phyloP scores from a whole-genome alignment of 495 filamentous ascomycete genomes.

The Jackrogersella multiformis region DNA sequence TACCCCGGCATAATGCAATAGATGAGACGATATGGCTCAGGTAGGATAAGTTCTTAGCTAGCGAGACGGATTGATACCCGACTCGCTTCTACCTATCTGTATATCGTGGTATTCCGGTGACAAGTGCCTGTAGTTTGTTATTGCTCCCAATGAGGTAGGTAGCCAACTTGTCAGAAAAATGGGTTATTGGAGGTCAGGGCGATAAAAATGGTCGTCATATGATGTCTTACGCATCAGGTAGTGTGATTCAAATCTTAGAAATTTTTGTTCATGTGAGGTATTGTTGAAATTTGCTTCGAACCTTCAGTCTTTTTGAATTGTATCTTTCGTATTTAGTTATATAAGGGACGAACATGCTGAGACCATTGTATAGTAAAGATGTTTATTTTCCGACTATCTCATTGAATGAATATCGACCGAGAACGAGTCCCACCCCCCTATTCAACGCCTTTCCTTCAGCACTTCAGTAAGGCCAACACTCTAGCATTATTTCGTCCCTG shows the following conservation, averaged over 20 bases:
- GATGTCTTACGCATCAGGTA: background rate
- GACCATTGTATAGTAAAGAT: constrained; percentile 7
- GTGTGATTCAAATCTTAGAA: background rate
- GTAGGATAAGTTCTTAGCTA: too few species aligned
- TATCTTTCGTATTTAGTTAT: constrained; percentile 28
- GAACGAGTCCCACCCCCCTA: constrained; percentile 3
- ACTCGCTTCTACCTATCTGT: background rate
- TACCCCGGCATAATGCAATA: background rate
- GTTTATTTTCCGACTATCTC: background rate
- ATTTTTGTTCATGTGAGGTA: background rate
- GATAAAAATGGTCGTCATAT: background rate
- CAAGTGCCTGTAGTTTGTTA: background rate
- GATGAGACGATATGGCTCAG: constrained; percentile 7
- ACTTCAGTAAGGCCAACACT: background rate
- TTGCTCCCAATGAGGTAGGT: background rate
- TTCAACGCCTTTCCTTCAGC: constrained; percentile 13
- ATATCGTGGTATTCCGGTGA: background rate
- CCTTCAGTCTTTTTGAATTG: constrained; percentile 4
- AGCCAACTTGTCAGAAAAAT: background rate
- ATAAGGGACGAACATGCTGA: constrained; percentile 25
- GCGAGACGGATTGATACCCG: too few species aligned
- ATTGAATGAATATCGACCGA: background rate
- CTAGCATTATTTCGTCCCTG: background rate
- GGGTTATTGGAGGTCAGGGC: background rate
- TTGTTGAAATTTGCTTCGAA: background rate